Conservation (phyloP, 2,329 filamentous ascomycete species). For the Epichloe brachyelytri region DNA sequence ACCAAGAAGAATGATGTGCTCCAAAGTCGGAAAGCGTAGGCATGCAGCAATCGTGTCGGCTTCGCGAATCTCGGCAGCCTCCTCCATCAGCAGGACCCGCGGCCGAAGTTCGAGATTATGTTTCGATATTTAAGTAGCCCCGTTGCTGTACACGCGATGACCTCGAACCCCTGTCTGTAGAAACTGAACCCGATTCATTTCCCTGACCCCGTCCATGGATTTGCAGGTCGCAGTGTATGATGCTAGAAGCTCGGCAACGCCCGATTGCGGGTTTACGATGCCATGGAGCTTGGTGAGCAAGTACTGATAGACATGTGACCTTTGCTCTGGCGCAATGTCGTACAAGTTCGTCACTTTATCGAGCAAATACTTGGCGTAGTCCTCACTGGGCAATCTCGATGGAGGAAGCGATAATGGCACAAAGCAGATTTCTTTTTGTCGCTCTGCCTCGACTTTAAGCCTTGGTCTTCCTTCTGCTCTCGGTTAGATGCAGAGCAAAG, state of each 20-base stretch:
- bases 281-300: not conserved
- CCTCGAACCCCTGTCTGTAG: conserved; percentile 27
- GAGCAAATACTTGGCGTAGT: not conserved
- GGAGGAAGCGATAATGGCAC: not conserved
- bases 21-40: conserved; percentile 32
- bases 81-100: conserved; percentile 60
- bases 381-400: not conserved
- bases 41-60: conserved; percentile 39
- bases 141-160: conserved; percentile 62
- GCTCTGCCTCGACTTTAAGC: not conserved
- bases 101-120: conserved; percentile 53
- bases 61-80: conserved; percentile 66
- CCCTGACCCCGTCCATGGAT: conserved; percentile 42
- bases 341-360: not conserved
- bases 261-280: not conserved
- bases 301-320: conserved; percentile 1
- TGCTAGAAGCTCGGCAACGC: conserved; percentile 25
- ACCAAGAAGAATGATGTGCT: conserved; percentile 50
- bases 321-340: conserved; percentile 2
- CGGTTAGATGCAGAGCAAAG: not conserved
- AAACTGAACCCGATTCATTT: conserved; percentile 40
- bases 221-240: conserved; percentile 36
- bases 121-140: conserved; percentile 69
- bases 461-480: not conserved
- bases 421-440: conserved; percentile 23